Conservation (phyloP, 1,284 basidiomycete species). For the Boletus austroedulis region DNA sequence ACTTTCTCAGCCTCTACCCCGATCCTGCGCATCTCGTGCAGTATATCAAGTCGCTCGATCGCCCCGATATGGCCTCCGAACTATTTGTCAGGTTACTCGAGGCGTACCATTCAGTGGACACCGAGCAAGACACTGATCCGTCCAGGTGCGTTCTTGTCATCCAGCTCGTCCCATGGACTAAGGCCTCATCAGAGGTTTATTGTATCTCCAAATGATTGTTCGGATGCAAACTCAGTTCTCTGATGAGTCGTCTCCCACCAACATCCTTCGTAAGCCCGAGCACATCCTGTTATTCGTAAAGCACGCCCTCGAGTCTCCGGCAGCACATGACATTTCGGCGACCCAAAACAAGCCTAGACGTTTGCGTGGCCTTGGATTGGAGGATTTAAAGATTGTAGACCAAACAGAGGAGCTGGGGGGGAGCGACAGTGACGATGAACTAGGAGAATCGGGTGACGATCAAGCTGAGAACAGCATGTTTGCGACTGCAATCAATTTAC, state of each 20-base stretch:
- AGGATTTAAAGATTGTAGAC: constrained; percentile 45
- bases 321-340: constrained; percentile 19
- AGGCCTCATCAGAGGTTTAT: constrained; percentile 43
- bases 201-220: constrained; percentile 74
- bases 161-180: background rate
- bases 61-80: constrained; percentile 66
- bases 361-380: constrained; percentile 34
- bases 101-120: constrained; percentile 55
- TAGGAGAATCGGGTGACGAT: constrained; percentile 26
- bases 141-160: constrained; percentile 43
- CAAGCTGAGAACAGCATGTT: constrained; percentile 59
- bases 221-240: constrained; percentile 73
- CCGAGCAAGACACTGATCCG: constrained; percentile 47
- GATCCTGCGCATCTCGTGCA: constrained; percentile 65
- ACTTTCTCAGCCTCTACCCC: constrained; percentile 67
- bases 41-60: constrained; percentile 62
- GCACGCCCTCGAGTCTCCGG: constrained; percentile 53
- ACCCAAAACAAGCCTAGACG: constrained; percentile 12
- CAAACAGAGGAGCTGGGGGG: constrained; percentile 40
- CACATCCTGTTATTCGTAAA: constrained; percentile 79
- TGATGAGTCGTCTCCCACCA: constrained; percentile 50
- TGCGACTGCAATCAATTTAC: constrained; percentile 71
- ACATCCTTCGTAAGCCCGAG: constrained; percentile 67
- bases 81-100: constrained; percentile 75
- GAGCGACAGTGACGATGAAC: constrained; percentile 58